Percentiles rank a stretch among this genome's conserved stretches.
Conservation (phyloP, 495 filamentous ascomycete species). For the Penicillium goetzii region DNA sequence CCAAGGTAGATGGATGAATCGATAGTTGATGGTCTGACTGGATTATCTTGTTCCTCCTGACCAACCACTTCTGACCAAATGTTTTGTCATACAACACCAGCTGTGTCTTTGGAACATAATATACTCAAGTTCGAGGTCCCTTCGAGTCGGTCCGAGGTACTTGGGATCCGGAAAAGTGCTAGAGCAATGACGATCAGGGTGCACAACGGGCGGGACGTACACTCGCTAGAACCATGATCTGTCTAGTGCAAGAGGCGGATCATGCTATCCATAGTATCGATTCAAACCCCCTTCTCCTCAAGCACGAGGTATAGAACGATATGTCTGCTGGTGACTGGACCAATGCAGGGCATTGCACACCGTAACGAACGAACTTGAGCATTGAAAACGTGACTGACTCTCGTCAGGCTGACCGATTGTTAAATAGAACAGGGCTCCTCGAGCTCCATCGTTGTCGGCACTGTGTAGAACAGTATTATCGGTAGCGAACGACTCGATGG, state of each 20-base stretch:
- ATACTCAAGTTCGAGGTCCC: background rate
- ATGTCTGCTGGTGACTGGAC: background rate
- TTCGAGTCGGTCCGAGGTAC: slow-evolving; percentile 1
- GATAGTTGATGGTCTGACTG: background rate
- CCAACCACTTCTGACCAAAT: background rate
- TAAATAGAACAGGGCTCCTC: background rate
- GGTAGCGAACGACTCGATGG: background rate
- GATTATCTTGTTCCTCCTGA: background rate
- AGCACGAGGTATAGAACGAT: background rate
- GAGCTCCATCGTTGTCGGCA: background rate
- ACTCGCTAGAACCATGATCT: background rate
- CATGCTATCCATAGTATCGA: background rate
- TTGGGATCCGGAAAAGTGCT: background rate
- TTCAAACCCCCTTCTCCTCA: background rate
- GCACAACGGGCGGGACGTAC: background rate
- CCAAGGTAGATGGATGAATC: background rate
- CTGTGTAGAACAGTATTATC: background rate
- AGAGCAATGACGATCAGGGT: background rate
- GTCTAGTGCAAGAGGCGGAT: background rate
- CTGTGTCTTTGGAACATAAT: background rate
- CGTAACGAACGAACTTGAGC: background rate
- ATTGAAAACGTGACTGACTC: background rate
- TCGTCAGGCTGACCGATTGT: background rate
- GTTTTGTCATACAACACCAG: no score
- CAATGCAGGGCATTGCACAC: background rate